Conservation (phyloP, 768 basidiomycete species). For the Lentinula edodes region DNA sequence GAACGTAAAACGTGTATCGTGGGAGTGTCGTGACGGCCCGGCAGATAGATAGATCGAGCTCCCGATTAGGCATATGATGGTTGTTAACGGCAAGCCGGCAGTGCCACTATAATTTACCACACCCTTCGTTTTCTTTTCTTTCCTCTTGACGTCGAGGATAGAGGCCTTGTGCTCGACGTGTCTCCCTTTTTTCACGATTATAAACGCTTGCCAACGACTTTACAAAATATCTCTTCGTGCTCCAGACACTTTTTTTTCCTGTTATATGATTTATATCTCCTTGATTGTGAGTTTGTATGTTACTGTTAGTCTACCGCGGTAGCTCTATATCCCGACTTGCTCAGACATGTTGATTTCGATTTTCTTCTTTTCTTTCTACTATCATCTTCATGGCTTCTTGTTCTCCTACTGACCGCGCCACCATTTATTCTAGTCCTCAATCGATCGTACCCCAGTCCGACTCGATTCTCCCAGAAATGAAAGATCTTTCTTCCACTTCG, state of each 20-base stretch:
- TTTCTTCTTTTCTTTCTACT: constrained; percentile 21
- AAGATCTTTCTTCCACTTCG: constrained; percentile 61
- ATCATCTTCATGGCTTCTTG: constrained; percentile 16
- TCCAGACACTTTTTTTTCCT: constrained; percentile 9
- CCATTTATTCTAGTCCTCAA: constrained; percentile 30
- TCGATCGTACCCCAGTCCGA: constrained; percentile 38
- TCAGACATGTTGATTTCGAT: constrained; percentile 14
- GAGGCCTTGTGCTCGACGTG: constrained; percentile 14
- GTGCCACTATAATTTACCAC: constrained; percentile 12
- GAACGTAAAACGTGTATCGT: constrained; percentile 1
- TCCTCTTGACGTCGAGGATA: constrained; percentile 16
- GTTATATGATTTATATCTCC: constrained; percentile 20
- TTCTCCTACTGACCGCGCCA: constrained; percentile 14
- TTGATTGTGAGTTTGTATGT: constrained; percentile 13
- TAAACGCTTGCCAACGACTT: constrained; percentile 31
- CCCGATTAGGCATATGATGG: constrained; percentile 1
- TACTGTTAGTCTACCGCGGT: constrained; percentile 6
- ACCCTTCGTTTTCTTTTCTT: constrained; percentile 15
- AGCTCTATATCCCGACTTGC: not conserved
- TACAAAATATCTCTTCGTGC: constrained; percentile 17
- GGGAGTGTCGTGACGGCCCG: not conserved
- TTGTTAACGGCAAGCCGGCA: constrained; percentile 5
- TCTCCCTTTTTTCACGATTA: constrained; percentile 22
- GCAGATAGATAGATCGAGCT: not conserved
- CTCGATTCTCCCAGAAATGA: constrained; percentile 54